Evolutionary conservation across 768 basidiomycete species (phyloP), one percentile per base, ranked within the genome.

Genomic region (Leccinum boreale): DNA sequence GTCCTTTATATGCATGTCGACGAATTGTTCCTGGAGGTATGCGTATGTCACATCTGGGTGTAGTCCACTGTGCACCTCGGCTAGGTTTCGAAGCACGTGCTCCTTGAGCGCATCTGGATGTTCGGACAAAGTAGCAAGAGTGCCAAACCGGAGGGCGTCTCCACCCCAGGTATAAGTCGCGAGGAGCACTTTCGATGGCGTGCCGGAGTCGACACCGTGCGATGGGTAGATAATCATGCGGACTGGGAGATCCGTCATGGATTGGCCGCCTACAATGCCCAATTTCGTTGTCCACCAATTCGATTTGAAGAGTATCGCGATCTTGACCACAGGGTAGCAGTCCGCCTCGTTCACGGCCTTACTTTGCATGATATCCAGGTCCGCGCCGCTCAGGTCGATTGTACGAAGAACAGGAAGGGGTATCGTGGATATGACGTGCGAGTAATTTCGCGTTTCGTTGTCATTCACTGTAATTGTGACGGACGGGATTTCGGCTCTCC

Each of bases 1-100:
- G 51, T 72, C 67, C 66, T 70, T 72, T 0, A 70, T 56, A 33
- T 67, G 53, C 15, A 62, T 62, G 19, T 71, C 60, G 12, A 61
- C 46, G 5, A 52, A 52, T 23, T 62, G 21, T 1, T 50, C 50
- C 17, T 29, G 44, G 1, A 61, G n/a, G 17, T 28, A 61, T 7
- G 1, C 23, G 26, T 56, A 61, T 1, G 60, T 61, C 36, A 61
- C 23, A 2, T 56, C 50, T 3, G 36, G 50, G 11, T 61, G 46
- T 9, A 24, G 29, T 7, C 45, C 45, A 19, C 24, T n/a, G 36
- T n/a, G 36, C 36, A 39, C 36, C 36, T 39, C 36, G 15, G 36
- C 36, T 9, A 39, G 17, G 17, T 61, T 49, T 9, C 52, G 50
- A 29, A 61, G 60, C 5, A 61, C 23, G 17, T 54, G 50, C 0